phyloP scores from a whole-genome alignment of 2,329 filamentous ascomycete genomes.

The Cordyceps militaris region DNA sequence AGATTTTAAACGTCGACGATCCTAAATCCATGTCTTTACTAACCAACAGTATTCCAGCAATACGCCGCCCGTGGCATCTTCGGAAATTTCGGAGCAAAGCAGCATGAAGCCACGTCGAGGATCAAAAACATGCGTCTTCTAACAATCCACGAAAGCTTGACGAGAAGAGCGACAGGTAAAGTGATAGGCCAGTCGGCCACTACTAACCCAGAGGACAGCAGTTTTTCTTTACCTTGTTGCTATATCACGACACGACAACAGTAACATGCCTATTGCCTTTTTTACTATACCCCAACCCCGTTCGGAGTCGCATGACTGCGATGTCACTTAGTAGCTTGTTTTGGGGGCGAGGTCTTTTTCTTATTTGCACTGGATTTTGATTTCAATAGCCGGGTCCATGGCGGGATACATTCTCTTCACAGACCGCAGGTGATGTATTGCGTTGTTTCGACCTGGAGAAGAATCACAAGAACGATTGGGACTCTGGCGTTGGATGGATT shows the following conservation, averaged over 20 bases:
- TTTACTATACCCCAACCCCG: neutral
- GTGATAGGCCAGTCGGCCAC: constrained; percentile 1
- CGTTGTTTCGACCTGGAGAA: neutral
- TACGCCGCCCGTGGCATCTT: neutral
- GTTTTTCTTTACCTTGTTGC: neutral
- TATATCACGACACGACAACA: neutral
- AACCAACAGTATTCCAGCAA: constrained; percentile 15
- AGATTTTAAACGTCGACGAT: constrained; percentile 48
- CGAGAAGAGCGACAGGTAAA: constrained; percentile 3
- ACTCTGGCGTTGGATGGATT: neutral
- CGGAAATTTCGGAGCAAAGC: neutral
- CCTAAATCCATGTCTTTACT: constrained; percentile 18
- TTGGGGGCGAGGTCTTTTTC: neutral
- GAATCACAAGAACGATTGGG: neutral
- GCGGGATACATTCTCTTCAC: neutral
- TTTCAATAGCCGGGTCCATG: neutral
- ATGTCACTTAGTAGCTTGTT: neutral
- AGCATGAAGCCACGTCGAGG: neutral
- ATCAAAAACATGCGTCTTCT: neutral
- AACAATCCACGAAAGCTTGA: neutral
- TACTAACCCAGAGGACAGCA: constrained; percentile 3
- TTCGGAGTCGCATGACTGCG: neutral
- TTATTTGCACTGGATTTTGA: neutral
- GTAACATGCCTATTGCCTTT: neutral
- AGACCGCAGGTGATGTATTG: neutral